A percentile compares a stretch with the other conserved stretches of the same genome.
Conservation (phyloP, 768 basidiomycete species). For the Leccinum olivaceopallidum region DNA sequence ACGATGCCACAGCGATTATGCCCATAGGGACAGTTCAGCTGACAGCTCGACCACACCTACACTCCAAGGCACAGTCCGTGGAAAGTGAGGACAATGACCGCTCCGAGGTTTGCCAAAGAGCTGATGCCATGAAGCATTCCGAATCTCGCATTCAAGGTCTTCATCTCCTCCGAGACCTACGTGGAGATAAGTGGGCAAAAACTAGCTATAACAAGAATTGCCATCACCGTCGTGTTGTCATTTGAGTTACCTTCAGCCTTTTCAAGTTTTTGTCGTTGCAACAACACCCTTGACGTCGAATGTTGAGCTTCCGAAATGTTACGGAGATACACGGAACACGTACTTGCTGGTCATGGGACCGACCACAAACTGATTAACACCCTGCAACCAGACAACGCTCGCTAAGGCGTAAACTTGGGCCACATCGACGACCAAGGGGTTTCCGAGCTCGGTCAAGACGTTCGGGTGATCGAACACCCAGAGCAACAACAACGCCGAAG, state of each 20-base stretch:
- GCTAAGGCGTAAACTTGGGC: constrained; percentile 62
- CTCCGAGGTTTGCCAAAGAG: constrained; percentile 61
- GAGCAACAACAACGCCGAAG: constrained; percentile 52
- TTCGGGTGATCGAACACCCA: constrained; percentile 62
- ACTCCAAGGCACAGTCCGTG: constrained; percentile 73
- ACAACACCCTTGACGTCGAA: constrained; percentile 58
- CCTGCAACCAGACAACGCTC: constrained; percentile 45
- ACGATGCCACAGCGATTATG: neutral
- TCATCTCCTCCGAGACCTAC: constrained; percentile 70
- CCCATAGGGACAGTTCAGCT: neutral
- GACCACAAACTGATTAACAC: constrained; percentile 65
- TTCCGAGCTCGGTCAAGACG: constrained; percentile 47
- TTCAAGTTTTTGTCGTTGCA: constrained; percentile 69
- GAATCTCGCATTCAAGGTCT: constrained; percentile 66
- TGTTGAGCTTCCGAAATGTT: neutral
- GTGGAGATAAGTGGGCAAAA: constrained; percentile 6
- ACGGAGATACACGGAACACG: constrained; percentile 22
- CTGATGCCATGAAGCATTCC: constrained; percentile 67
- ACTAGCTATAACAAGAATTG: constrained; percentile 6
- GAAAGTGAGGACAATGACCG: constrained; percentile 60
- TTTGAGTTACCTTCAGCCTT: constrained; percentile 70
- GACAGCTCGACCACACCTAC: constrained; percentile 43
- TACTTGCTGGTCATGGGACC: constrained; percentile 74
- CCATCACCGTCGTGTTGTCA: constrained; percentile 62
- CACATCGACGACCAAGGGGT: constrained; percentile 57